These are phyloP conservation scores for Triticum urartu DNA, from an alignment of 176 grass and related monocot genomes.

Conservation along the genomic window DNA sequence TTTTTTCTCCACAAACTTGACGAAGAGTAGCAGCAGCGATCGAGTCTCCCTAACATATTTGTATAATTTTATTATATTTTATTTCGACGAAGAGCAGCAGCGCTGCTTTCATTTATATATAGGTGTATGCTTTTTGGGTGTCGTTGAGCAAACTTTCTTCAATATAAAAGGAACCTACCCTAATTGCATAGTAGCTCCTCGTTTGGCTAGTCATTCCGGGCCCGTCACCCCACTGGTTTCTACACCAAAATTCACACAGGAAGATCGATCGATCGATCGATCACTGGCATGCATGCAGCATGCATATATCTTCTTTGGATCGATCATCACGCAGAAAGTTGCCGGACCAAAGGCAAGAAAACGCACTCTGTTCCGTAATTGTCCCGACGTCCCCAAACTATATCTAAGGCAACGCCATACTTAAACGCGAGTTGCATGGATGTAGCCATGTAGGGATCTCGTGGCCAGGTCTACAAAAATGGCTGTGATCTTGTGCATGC, in stretches of 20 bases:
- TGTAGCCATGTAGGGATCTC: neutral
- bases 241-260: neutral
- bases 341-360: slow-evolving; percentile 17
- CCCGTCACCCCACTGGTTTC: neutral
- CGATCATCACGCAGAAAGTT: neutral
- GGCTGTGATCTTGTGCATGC: neutral
- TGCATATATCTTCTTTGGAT: neutral
- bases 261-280: neutral
- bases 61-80: no score
- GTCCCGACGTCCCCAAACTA: neutral
- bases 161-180: neutral
- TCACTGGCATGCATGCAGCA: neutral
- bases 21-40: no score
- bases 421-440: neutral
- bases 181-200: neutral
- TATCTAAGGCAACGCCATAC: neutral
- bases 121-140: neutral
- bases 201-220: neutral
- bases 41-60: no score
- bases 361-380: neutral
- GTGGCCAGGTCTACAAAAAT: neutral
- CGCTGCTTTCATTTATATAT: no score
- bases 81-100: no score
- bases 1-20: no score
- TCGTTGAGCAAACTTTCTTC: neutral